phyloP scores from a whole-genome alignment of 2,329 filamentous ascomycete species.

The Aspergillus cejpii region DNA sequence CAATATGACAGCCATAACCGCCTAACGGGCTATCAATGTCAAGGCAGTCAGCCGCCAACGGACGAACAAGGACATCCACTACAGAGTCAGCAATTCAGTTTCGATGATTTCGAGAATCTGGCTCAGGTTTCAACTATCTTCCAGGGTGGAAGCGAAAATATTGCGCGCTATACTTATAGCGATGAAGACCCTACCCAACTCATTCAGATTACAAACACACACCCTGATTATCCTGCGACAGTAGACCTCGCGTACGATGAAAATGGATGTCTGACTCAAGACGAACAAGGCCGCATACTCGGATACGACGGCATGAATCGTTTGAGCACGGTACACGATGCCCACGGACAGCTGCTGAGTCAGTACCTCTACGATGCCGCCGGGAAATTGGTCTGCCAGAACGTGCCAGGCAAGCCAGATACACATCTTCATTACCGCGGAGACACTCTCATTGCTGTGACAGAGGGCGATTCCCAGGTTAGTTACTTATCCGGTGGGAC shows the following conservation, averaged over 20 bases:
- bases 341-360: not conserved
- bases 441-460: slow-evolving; percentile 1
- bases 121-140: not conserved
- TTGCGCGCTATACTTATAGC: not conserved
- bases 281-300: slow-evolving; percentile 1
- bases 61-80: not conserved
- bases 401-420: slow-evolving; percentile 1
- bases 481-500: slow-evolving; percentile 4
- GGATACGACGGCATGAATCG: slow-evolving; percentile 2
- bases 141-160: not conserved
- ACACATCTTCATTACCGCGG: slow-evolving; percentile 2
- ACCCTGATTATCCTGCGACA: not conserved
- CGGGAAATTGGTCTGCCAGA: slow-evolving; percentile 3
- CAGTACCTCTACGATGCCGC: slow-evolving; percentile 6
- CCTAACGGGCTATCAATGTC: not conserved
- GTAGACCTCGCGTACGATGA: not conserved
- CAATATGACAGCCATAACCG: slow-evolving; percentile 2
- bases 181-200: slow-evolving; percentile 1
- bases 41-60: not conserved
- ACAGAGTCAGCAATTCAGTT: not conserved
- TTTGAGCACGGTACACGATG: not conserved
- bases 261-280: slow-evolving; percentile 1
- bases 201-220: not conserved
- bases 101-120: slow-evolving; percentile 1
- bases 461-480: not conserved